Evolutionary conservation across 257 asterid genomes (phyloP).

Genomic region (Cinchona pubescens): DNA sequence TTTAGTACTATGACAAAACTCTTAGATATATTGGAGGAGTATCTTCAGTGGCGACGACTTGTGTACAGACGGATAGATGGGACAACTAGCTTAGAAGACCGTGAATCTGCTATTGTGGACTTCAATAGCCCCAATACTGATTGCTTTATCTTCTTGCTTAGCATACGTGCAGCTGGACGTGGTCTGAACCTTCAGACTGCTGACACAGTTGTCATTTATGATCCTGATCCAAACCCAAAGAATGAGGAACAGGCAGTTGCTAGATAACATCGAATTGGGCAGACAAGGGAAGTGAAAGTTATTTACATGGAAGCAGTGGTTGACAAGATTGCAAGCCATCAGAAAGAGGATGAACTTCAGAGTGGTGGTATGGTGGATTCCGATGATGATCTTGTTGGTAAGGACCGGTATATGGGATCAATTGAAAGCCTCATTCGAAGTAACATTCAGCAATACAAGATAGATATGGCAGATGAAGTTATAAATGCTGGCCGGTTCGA

Average conservation of each 20-base stretch:
- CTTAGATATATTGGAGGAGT: slow-evolving; percentile 93
- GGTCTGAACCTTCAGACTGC: slow-evolving; percentile 98
- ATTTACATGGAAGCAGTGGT: slow-evolving; percentile 98
- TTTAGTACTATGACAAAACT: slow-evolving; percentile 99
- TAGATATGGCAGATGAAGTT: slow-evolving; percentile 99
- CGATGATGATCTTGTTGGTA: slow-evolving; percentile 95
- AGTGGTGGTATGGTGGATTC: slow-evolving; percentile 76
- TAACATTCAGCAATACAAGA: slow-evolving; percentile 95
- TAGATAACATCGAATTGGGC: slow-evolving; percentile 98
- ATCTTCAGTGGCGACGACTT: slow-evolving; percentile 96
- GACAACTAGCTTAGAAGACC: slow-evolving; percentile 95
- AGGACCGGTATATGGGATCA: slow-evolving; percentile 93
- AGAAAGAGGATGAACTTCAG: slow-evolving; percentile 89
- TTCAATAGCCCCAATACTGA: slow-evolving; percentile 84
- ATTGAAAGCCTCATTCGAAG: slow-evolving; percentile 95
- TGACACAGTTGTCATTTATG: slow-evolving; percentile 95
- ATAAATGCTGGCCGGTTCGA: slow-evolving; percentile 99
- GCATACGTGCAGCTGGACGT: slow-evolving; percentile 99
- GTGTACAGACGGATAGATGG: slow-evolving; percentile 94
- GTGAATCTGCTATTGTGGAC: slow-evolving; percentile 96
- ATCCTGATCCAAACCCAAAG: slow-evolving; percentile 99
- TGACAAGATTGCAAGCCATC: slow-evolving; percentile 80
- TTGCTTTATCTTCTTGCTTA: slow-evolving; percentile 94
- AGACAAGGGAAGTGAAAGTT: slow-evolving; percentile 97
- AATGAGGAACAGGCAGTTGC: slow-evolving; percentile 99